phyloP scores from a whole-genome alignment of 371 early-diverging fungal genomes.

The Enterocytospora artemiae region DNA sequence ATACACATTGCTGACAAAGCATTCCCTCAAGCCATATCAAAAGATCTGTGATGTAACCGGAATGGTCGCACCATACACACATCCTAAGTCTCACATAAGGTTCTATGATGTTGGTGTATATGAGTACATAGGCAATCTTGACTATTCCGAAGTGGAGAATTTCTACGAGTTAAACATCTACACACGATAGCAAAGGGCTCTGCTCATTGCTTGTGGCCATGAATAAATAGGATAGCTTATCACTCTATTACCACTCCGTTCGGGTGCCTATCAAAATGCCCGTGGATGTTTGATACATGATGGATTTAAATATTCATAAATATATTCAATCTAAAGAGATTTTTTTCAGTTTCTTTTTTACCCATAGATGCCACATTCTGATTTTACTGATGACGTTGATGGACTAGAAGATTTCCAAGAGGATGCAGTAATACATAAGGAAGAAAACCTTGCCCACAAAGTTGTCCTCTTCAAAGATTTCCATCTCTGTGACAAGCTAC shows the following conservation, averaged over 20 bases:
- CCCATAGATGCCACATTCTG: too few species aligned
- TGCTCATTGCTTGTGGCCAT: background rate
- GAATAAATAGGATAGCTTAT: conserved; percentile 61
- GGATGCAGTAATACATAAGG: too few species aligned
- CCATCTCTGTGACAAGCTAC: conserved; percentile 36
- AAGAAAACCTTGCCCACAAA: too few species aligned
- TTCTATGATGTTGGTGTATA: conserved; percentile 53
- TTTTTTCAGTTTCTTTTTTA: too few species aligned
- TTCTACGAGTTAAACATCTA: conserved; percentile 10
- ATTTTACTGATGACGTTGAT: too few species aligned
- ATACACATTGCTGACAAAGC: background rate
- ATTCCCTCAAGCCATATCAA: too few species aligned
- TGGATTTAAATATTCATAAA: background rate
- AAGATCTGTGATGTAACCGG: conserved; percentile 57
- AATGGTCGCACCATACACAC: conserved; percentile 50
- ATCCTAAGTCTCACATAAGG: conserved; percentile 49
- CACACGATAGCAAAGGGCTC: conserved; percentile 61
- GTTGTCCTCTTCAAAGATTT: conserved; percentile 35
- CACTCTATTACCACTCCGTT: too few species aligned
- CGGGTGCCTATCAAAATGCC: background rate
- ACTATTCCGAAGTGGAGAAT: conserved; percentile 14
- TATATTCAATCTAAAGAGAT: too few species aligned
- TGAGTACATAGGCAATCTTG: conserved; percentile 39
- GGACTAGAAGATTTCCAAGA: too few species aligned
- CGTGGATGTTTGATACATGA: background rate